phyloP scores from a whole-genome alignment of 345 rosid species.

The Camelina neglecta region DNA sequence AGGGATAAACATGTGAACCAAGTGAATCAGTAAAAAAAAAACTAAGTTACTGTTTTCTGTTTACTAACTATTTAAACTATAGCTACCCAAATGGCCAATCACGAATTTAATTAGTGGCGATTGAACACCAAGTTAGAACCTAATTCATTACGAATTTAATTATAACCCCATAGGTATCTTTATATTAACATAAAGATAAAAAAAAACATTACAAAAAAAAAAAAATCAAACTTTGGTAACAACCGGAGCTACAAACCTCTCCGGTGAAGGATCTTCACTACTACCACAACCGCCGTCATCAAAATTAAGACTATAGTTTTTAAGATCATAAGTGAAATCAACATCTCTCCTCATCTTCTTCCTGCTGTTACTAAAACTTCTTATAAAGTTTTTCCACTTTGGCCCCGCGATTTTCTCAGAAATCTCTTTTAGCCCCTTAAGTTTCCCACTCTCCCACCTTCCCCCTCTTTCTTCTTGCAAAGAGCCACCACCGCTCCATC shows the following conservation, averaged over 20 bases:
- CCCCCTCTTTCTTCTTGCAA: slow-evolving; percentile 42
- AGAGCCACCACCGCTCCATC: slow-evolving; percentile 12
- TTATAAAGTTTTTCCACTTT: slow-evolving; percentile 67
- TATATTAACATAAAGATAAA: slow-evolving; percentile 22
- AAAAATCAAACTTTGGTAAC: slow-evolving; percentile 13
- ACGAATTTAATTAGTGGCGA: neutral
- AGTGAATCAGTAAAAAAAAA: neutral
- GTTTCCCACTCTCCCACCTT: slow-evolving; percentile 45
- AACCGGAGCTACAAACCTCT: slow-evolving; percentile 51
- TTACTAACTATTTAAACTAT: neutral
- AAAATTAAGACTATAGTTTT: slow-evolving; percentile 73
- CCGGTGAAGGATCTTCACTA: slow-evolving; percentile 42
- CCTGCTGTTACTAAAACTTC: slow-evolving; percentile 44
- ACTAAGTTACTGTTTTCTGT: too few relatives aligned
- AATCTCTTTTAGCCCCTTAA: slow-evolving; percentile 49
- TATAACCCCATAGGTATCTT: neutral
- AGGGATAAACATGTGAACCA: neutral
- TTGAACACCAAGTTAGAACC: neutral
- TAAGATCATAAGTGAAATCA: slow-evolving; percentile 63
- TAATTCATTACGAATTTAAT: neutral
- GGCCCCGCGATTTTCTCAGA: slow-evolving; percentile 66
- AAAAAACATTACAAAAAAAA: neutral
- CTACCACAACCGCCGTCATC: slow-evolving; percentile 52
- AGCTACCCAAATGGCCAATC: neutral
- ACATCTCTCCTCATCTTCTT: slow-evolving; percentile 47